These are phyloP conservation scores for Moniliophthora roreri DNA, from an alignment of 1,284 basidiomycete genomes.

Conservation along the genomic window DNA sequence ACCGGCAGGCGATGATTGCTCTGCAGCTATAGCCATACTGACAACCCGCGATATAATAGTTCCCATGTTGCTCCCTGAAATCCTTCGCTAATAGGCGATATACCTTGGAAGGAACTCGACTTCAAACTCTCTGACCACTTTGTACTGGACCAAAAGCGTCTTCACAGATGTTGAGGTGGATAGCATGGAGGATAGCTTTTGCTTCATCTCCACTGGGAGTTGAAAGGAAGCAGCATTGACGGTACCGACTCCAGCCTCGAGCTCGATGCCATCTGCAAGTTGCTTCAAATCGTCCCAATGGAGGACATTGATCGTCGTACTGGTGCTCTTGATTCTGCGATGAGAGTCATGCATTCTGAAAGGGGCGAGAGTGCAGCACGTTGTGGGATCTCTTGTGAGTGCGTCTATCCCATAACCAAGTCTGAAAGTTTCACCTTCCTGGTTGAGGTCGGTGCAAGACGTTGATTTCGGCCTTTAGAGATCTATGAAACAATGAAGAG, in stretches of 20 bases:
- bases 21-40: conserved; percentile 18
- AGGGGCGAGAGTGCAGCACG: conserved; percentile 13
- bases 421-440: conserved; percentile 14
- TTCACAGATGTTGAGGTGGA: conserved; percentile 13
- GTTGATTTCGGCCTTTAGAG: too few relatives aligned
- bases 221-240: conserved; percentile 14
- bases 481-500: too few relatives aligned
- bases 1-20: conserved; percentile 21
- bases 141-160: conserved; percentile 20
- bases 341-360: conserved; percentile 4
- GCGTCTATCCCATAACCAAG: conserved; percentile 20
- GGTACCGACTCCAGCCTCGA: conserved; percentile 14
- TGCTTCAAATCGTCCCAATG: conserved; percentile 17
- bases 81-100: conserved; percentile 11
- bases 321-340: conserved; percentile 6
- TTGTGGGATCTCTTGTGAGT: conserved; percentile 19
- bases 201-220: conserved; percentile 13
- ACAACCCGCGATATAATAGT: conserved; percentile 21
- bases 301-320: conserved; percentile 12
- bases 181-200: conserved; percentile 16
- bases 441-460: conserved; percentile 9
- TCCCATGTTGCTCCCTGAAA: conserved; percentile 18
- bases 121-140: conserved; percentile 13
- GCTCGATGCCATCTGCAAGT: conserved; percentile 15
- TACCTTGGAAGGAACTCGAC: conserved; percentile 13